Conservation (phyloP, 2,329 filamentous ascomycete species). For the Nigrograna mackinnonii region DNA sequence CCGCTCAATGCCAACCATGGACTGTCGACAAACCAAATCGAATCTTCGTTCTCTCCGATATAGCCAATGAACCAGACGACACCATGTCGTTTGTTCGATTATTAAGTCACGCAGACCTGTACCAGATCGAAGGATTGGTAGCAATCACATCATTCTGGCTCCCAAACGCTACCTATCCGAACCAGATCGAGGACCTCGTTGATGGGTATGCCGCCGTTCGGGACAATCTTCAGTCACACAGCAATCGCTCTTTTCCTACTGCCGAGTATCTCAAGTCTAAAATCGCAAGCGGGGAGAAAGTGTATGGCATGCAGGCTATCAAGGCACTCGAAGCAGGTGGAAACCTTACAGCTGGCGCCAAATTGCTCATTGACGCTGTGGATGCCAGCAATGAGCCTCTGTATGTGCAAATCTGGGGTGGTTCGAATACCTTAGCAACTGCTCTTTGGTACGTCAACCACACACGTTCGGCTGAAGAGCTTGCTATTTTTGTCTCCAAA, state of each 20-base stretch:
- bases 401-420: constrained; percentile 55
- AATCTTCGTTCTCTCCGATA: constrained; percentile 30
- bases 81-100: constrained; percentile 25
- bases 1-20: constrained; percentile 12
- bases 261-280: constrained; percentile 40
- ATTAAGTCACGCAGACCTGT: constrained; percentile 22
- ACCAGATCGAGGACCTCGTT: constrained; percentile 15
- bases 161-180: constrained; percentile 14
- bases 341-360: constrained; percentile 43
- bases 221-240: constrained; percentile 51
- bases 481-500: constrained; percentile 26
- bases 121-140: constrained; percentile 21
- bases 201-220: constrained; percentile 12
- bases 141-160: constrained; percentile 33
- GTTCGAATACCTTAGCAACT: constrained; percentile 53
- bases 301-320: constrained; percentile 29
- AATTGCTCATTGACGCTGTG: constrained; percentile 44
- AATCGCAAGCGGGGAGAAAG: constrained; percentile 42
- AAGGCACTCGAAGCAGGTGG: constrained; percentile 26
- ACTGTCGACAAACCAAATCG: constrained; percentile 17
- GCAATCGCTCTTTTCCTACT: constrained; percentile 45
- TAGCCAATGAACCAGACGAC: constrained; percentile 34
- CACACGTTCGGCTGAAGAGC: constrained; percentile 11
- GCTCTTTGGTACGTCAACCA: constrained; percentile 42
- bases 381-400: constrained; percentile 43